Conservation (phyloP, 768 basidiomycete genomes). For the Ramaria sp. region DNA sequence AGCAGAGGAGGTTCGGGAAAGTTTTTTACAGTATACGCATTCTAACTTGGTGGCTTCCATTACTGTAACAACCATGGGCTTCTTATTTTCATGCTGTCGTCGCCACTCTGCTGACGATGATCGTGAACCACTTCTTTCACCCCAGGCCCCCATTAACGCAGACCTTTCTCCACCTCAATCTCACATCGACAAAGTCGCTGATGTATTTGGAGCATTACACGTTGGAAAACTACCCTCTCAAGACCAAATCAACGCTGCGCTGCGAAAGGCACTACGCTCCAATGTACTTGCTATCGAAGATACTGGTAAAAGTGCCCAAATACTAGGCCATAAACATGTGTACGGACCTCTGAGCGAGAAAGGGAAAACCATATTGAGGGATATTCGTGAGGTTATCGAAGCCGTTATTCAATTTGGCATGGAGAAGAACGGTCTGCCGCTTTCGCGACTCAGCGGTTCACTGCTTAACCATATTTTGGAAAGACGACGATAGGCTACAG, state of each 20-base stretch:
- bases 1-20: no score
- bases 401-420: conserved; percentile 13
- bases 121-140: conserved; percentile 12
- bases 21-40: no score
- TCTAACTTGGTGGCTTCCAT: background rate
- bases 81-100: conserved; percentile 15
- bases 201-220: conserved; percentile 15
- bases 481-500: conserved; percentile 18
- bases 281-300: conserved; percentile 9
- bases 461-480: background rate
- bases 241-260: conserved; percentile 12
- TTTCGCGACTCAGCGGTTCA: background rate
- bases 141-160: background rate
- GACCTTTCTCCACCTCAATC: conserved; percentile 8
- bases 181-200: conserved; percentile 13
- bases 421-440: conserved; percentile 19
- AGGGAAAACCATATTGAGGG: conserved; percentile 4
- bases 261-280: conserved; percentile 13
- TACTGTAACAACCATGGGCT: conserved; percentile 12
- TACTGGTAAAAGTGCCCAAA: background rate
- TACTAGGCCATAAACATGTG: background rate
- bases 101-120: conserved; percentile 5
- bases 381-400: conserved; percentile 9
- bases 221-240: conserved; percentile 19
- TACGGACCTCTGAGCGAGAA: conserved; percentile 5